Evolutionary conservation across 257 asterid species (phyloP).

Genomic region (Paraleonurus japonicus): DNA sequence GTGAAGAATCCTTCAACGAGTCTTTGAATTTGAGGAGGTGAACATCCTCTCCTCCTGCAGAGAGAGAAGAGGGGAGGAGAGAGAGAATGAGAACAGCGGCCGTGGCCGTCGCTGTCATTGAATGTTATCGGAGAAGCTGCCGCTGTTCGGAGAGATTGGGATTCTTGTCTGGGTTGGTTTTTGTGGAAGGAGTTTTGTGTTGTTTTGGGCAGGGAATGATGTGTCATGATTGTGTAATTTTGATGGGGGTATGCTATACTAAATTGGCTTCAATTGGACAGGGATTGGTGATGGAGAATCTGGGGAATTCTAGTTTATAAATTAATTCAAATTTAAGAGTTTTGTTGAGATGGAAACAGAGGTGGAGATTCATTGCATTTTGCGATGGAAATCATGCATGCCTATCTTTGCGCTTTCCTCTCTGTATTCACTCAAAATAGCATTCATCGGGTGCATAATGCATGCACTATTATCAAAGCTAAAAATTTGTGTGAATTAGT

Average conservation of each 20-base stretch:
- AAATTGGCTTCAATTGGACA: conserved; percentile 13
- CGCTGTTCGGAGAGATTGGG: conserved; percentile 49
- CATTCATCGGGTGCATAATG: too few relatives aligned
- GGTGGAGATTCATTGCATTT: background rate
- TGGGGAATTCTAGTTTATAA: background rate
- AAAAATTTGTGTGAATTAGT: too few relatives aligned
- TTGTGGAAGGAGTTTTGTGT: conserved; percentile 24
- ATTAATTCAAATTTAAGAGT: background rate
- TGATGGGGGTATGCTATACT: conserved; percentile 21
- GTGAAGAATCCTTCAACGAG: conserved; percentile 37
- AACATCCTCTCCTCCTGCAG: conserved; percentile 38
- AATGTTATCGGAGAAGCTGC: conserved; percentile 17
- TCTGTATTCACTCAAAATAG: background rate
- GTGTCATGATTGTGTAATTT: conserved; percentile 49
- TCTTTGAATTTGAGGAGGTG: conserved; percentile 61
- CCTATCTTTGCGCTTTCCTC: background rate
- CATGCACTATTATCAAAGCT: too few relatives aligned
- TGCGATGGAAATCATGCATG: background rate
- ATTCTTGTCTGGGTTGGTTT: conserved; percentile 21
- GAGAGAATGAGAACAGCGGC: conserved; percentile 39
- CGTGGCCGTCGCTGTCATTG: background rate
- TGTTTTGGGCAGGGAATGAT: conserved; percentile 34
- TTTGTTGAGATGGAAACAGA: background rate
- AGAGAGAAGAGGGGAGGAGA: conserved; percentile 26
- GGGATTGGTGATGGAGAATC: conserved; percentile 31